phyloP scores from a whole-genome alignment of 345 rosid species.

The Bretschneidera sinensis region DNA sequence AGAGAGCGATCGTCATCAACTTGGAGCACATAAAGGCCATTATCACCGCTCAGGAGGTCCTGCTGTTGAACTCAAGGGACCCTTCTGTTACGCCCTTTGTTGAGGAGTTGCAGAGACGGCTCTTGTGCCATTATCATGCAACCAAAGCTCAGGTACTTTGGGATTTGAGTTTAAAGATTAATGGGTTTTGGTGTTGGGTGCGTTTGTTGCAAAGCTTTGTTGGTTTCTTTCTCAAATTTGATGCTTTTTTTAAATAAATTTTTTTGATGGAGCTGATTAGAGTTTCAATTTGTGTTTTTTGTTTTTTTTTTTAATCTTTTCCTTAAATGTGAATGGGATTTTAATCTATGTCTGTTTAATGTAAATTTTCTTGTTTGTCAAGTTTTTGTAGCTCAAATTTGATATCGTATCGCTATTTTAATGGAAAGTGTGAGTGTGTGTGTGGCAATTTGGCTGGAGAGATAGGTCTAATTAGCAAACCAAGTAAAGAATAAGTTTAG shows the following conservation, averaged over 20 bases:
- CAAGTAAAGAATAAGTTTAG: neutral
- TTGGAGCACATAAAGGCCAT: slow-evolving; percentile 94
- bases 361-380: too few relatives aligned
- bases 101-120: slow-evolving; percentile 62
- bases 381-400: too few relatives aligned
- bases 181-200: neutral
- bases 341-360: too few relatives aligned
- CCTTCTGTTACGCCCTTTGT: slow-evolving; percentile 79
- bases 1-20: slow-evolving; percentile 82
- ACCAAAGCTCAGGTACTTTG: slow-evolving; percentile 55
- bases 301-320: too few relatives aligned
- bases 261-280: neutral
- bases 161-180: neutral
- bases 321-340: too few relatives aligned
- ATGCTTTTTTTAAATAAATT: neutral
- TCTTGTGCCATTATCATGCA: slow-evolving; percentile 56
- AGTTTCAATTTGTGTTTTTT: neutral
- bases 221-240: too few relatives aligned
- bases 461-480: too few relatives aligned
- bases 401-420: too few relatives aligned
- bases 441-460: neutral
- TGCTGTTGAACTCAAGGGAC: slow-evolving; percentile 73
- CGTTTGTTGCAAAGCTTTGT: neutral
- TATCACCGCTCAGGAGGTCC: slow-evolving; percentile 81
- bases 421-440: too few relatives aligned